Base-by-base conservation (phyloP, 495 filamentous ascomycete genomes). In the Xylaria bambusicola region DNA sequence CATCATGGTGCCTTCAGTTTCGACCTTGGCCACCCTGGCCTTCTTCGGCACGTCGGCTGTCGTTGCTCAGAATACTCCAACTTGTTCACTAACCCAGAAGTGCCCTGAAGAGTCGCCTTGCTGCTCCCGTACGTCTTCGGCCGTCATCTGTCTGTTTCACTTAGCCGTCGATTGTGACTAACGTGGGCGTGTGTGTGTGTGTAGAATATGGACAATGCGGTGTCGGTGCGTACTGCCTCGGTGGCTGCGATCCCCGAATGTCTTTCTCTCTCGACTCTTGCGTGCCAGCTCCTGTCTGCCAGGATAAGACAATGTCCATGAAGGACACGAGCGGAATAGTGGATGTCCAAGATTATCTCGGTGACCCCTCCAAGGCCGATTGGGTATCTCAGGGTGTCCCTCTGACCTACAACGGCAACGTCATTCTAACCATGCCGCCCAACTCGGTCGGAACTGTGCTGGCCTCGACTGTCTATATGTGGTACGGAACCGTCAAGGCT, bases 401-500 rank as follows among this genome's bases (percentile, higher is more conserved):
- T 15, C 75, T 89, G 48, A 52, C 78, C 7, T 88, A 84, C 66
- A 66, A 81, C 33, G 76, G 75, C 61, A 80, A 88, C 48, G 75
- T 95, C 20, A 77, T 97, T 44, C 79, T 98, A 62, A 98, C 93
- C 59, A 93, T 98, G 91, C 86, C 89, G 45, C 75, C 83, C 21
- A 81, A 87, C 51, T 89, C 90, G 21, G 86, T 85, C 47, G 93
- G 92, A 31, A 96, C 93, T n/a, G 85, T 98, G 17, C 77, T 98
- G 49, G 86, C 91, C 24, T 89, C 89, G 61, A 93, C 91, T 53
- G 81, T 85, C 54, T 97, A 98, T 71, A 87, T 98, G 75, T 98
- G 93, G 95, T 98, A 98, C 71, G 94, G 94, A 67, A 96, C 88
- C 73, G 84, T 98, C 62, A 88, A 86, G 66, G 92, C 90, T 17